phyloP scores from a whole-genome alignment of 306 rosid genomes.

The Bauhinia variegata region DNA sequence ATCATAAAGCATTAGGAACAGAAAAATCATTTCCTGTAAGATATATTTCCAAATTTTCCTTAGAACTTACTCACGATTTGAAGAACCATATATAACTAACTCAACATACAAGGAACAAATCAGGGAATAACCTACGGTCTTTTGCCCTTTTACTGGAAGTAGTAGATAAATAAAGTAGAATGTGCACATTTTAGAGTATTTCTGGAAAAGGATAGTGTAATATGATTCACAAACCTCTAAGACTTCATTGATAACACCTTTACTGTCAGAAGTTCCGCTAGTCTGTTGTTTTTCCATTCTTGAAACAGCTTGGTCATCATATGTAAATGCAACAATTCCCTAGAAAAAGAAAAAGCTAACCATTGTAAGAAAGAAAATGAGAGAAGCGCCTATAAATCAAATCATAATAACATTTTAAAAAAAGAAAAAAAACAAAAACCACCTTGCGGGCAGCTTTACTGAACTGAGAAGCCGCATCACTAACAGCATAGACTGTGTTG shows the following conservation, averaged over 20 bases:
- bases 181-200: background rate
- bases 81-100: background rate
- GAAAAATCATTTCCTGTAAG: slow-evolving; percentile 4
- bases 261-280: slow-evolving; percentile 61
- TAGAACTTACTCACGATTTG: background rate
- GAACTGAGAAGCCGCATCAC: slow-evolving; percentile 95
- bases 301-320: slow-evolving; percentile 81
- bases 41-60: background rate
- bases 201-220: slow-evolving; percentile 14
- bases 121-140: background rate
- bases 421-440: slow-evolving; percentile 37
- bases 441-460: slow-evolving; percentile 98
- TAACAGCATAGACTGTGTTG: slow-evolving; percentile 88
- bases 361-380: slow-evolving; percentile 15
- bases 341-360: slow-evolving; percentile 34
- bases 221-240: slow-evolving; percentile 62
- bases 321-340: slow-evolving; percentile 98
- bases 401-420: slow-evolving; percentile 22
- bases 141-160: background rate
- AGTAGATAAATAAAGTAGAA: background rate
- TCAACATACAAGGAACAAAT: background rate
- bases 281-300: slow-evolving; percentile 69
- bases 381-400: background rate
- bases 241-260: slow-evolving; percentile 85
- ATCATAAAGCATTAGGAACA: background rate